Evolutionary conservation across 768 basidiomycete genomes (phyloP), one percentile per base, ranked within the genome.

Genomic region (Grammothele lineata): DNA sequence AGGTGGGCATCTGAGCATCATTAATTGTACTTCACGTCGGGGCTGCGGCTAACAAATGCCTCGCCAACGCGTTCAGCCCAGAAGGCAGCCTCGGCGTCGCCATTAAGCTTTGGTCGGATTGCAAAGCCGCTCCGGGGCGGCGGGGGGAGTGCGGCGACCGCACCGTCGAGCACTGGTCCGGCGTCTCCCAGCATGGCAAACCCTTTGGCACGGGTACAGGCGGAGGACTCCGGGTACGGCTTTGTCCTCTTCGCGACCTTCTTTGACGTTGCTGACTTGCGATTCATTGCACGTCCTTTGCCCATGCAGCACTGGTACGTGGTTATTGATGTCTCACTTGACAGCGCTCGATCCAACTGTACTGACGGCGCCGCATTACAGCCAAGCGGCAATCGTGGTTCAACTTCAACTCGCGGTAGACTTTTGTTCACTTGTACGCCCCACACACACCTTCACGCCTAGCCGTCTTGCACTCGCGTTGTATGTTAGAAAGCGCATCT

Each of bases 51-150:
- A 34, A 52, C 43, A 35, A 40, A 43, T 45, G 57, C 56, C 26
- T 21, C 47, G 46, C 30, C n/a, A n/a, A 14, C 27, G 45, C 57
- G 48, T 61, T 55, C 62, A 85, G 91, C 91, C 12, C 85, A 89
- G 80, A 89, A 89, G 68, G 77, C 80, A 36, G 76, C 83, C 37
- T 69, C 76, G n/a, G 70, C 80, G 15, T 81, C 84, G 23, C 71
- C 84, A 35, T 75, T 95, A 59, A 86, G 75, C 65, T 92, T 94
- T 69, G 93, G 94, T 35, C 81, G 95, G 33, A 97, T 99, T 53
- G 95, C 95, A 26, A 98, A 98, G 70, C 96, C 96, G 22, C 71
- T 99, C 46, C 79, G 95, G 55, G 96, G 95, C 12, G 92, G 92
- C 18, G 94, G 95, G 35, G 92, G 92, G 12, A 68, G 62, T 5